Percentiles rank a stretch among this genome's conserved stretches.
Evolutionary conservation across 345 rosid species (phyloP).

Genomic region (Eucalyptus grandis): DNA sequence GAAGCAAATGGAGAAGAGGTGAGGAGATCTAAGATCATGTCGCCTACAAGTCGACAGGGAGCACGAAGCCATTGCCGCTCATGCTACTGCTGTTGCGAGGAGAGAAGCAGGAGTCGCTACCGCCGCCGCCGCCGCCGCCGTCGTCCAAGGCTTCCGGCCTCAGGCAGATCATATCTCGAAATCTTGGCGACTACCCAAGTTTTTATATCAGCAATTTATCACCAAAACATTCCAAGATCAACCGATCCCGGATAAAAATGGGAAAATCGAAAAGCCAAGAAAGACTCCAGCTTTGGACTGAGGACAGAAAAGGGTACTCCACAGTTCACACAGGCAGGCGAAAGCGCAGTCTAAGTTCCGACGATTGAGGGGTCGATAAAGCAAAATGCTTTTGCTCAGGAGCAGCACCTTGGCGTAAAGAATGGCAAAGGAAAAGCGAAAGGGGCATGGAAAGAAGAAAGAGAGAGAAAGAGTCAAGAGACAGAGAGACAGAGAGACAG

Average conservation of each 20-base stretch:
- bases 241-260: not conserved
- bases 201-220: too few species aligned
- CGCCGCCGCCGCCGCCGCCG: not conserved
- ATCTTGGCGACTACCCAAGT: not conserved
- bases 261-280: not conserved
- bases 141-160: conserved; percentile 46
- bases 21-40: not conserved
- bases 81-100: conserved; percentile 4
- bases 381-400: not conserved
- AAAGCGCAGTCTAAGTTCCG: not conserved
- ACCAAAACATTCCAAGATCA: not conserved
- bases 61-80: conserved; percentile 14
- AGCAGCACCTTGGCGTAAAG: not conserved
- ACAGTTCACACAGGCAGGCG: not conserved
- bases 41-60: conserved; percentile 39
- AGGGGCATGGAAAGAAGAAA: not conserved
- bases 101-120: not conserved
- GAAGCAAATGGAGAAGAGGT: not conserved
- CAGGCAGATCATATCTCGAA: conserved; percentile 38
- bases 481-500: not conserved
- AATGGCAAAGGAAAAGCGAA: not conserved
- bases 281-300: not conserved
- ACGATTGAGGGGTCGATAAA: not conserved
- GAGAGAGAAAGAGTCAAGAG: not conserved
- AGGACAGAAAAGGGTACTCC: not conserved